These are phyloP conservation scores for Microcera coccophila DNA, from an alignment of 2,329 filamentous ascomycete genomes.

Conservation along the genomic window DNA sequence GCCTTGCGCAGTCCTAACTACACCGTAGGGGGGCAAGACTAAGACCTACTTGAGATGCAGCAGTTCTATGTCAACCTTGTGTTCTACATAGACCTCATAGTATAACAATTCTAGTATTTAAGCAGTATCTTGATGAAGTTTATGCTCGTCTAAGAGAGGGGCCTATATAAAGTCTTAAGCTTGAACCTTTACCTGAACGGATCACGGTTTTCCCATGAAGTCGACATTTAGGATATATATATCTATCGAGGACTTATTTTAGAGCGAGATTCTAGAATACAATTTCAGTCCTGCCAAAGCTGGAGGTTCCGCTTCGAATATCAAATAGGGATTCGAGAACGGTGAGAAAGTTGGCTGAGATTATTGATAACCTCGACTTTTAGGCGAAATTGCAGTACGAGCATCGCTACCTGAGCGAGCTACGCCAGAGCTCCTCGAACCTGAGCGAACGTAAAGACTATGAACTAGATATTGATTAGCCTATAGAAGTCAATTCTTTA, in stretches of 20 bases:
- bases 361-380: slow-evolving; percentile 6
- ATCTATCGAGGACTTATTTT: slow-evolving; percentile 10
- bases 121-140: no score
- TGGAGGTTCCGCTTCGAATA: background rate
- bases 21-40: no score
- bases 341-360: slow-evolving; percentile 1
- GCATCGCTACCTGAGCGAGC: slow-evolving; percentile 9
- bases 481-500: background rate
- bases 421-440: slow-evolving; percentile 9
- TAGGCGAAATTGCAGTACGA: slow-evolving; percentile 11
- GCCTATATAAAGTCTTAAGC: no score
- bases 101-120: no score
- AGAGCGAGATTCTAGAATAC: background rate
- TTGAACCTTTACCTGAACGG: no score
- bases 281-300: fast-evolving
- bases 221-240: slow-evolving; percentile 3
- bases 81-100: no score
- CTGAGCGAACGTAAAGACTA: background rate
- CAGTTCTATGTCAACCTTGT: no score
- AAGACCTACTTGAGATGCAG: no score
- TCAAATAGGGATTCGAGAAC: background rate
- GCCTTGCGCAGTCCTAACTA: no score
- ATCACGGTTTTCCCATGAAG: background rate
- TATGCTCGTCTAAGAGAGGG: no score
- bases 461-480: background rate